Base-by-base conservation (phyloP, 345 rosid genomes). In the Lenwebbia sp. region DNA sequence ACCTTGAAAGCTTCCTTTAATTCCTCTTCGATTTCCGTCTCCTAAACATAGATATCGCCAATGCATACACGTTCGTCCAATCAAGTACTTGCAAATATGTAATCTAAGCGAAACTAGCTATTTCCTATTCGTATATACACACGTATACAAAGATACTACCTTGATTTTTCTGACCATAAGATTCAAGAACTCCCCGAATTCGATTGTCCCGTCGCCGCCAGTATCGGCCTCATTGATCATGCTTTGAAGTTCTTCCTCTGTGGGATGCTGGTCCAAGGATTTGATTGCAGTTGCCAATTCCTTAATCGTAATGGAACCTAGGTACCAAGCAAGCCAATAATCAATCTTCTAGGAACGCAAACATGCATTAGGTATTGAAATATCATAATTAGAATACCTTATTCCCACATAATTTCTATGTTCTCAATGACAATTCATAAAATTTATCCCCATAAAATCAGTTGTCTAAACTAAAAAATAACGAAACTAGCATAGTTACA, bases 131-230 rank as follows among this genome's bases (percentile, higher is more conserved):
- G 19, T 19, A 26, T 22, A 25, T 4, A 62, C 14, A 49, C 51
- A 10, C 0, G 54, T 41, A 51, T 12, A 50, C 52, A 12, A 11
- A 50, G 40, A 58, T 58, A n/a, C 52, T 85, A 90, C 98, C 96
- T 92, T 93, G 88, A 94, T 88, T 89, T 95, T 94, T 49, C 90
- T 92, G n/a, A 92, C 92, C 94, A 95, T 92, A 85, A 95, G 90
- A 85, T 92, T 93, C 89, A 94, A 85, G 89, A 95, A 95, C 88
- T 95, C 95, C 84, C 88, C 91, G 58, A 93, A 90, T 57, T 93
- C 95, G 28, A 94, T 92, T 22, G 94, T 92, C 81, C 95, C 96
- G 56, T 88, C 91, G 1, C 94, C 92, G 58, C 91, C 88, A 30
- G 25, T 88, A 74, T 94, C 92, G 11, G 90, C 93, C 88, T 94